Percentiles rank a stretch among this genome's conserved stretches.
phyloP scores from a whole-genome alignment of 2,329 filamentous ascomycete species.

The Cladosporium colombiae region DNA sequence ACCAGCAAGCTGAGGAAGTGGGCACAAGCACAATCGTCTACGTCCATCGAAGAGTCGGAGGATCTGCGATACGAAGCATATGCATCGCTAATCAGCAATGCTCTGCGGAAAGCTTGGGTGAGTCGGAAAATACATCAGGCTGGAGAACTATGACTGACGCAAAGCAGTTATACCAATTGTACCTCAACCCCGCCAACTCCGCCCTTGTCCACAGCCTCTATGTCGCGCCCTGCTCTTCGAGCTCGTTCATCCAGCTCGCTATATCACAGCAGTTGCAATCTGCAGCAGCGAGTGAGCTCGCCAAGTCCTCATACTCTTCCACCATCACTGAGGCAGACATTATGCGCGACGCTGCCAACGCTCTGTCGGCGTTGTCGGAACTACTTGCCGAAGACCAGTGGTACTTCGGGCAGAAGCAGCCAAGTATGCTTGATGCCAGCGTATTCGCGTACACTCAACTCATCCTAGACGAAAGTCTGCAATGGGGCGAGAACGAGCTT shows the following conservation, averaged over 20 bases:
- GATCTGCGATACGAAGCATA: conserved; percentile 71
- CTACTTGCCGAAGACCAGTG: conserved; percentile 60
- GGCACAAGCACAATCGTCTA: conserved; percentile 41
- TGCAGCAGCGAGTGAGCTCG: conserved; percentile 74
- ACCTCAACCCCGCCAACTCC: conserved; percentile 70
- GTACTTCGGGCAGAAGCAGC: conserved; percentile 60
- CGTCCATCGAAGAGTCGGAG: conserved; percentile 47
- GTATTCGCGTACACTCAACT: conserved; percentile 89
- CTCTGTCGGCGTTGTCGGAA: conserved; percentile 62
- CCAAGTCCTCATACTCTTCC: conserved; percentile 52
- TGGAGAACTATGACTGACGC: neutral
- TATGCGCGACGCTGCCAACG: conserved; percentile 61
- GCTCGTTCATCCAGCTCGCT: conserved; percentile 61
- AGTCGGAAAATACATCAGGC: conserved; percentile 27
- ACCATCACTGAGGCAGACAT: conserved; percentile 50
- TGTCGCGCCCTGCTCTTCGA: conserved; percentile 62
- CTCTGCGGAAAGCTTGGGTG: conserved; percentile 85
- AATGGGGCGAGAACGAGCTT: conserved; percentile 66
- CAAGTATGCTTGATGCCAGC: conserved; percentile 80
- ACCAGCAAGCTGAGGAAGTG: conserved; percentile 71
- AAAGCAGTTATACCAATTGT: conserved; percentile 71
- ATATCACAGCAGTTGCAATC: conserved; percentile 67
- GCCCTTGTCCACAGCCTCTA: conserved; percentile 71
- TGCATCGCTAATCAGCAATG: conserved; percentile 71
- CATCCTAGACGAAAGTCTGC: conserved; percentile 64